A percentile compares a stretch with the other conserved stretches of the same genome.
These are phyloP conservation scores for Wickerhamomyces xylosicus DNA, from an alignment of 805 yeast genomes.

Conservation along the genomic window DNA sequence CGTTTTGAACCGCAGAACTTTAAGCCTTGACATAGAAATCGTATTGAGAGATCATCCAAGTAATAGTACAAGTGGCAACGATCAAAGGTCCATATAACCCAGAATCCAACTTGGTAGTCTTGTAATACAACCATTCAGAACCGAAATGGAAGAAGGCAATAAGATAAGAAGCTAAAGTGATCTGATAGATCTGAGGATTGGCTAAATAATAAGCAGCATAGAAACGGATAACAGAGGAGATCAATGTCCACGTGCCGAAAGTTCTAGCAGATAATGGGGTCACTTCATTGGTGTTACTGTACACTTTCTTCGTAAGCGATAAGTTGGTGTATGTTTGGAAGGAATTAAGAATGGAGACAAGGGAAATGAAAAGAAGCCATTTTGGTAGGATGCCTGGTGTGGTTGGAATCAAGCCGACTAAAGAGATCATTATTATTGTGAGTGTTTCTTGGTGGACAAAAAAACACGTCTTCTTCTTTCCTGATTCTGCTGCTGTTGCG, in stretches of 20 bases:
- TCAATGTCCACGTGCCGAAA: constrained; percentile 95
- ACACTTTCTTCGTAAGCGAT: constrained; percentile 69
- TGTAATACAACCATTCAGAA: constrained; percentile 70
- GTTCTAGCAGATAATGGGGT: constrained; percentile 81
- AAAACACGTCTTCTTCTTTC: no score
- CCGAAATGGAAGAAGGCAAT: constrained; percentile 82
- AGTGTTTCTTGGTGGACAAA: no score
- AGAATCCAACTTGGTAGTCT: constrained; percentile 74
- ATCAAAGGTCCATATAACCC: constrained; percentile 86
- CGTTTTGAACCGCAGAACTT: no score
- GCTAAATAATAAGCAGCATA: constrained; percentile 76
- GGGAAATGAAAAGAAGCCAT: constrained; percentile 73
- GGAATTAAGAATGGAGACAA: constrained; percentile 88
- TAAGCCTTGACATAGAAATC: constrained; percentile 35
- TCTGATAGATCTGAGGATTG: constrained; percentile 62
- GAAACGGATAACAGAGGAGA: constrained; percentile 74
- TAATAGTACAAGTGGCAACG: constrained; percentile 61
- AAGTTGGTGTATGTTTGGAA: constrained; percentile 79
- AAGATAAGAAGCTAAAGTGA: constrained; percentile 69
- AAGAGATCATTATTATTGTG: constrained; percentile 15
- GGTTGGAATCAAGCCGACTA: constrained; percentile 29
- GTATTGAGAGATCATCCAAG: constrained; percentile 74
- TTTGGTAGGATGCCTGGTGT: constrained; percentile 57
- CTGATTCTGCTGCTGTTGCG: no score
- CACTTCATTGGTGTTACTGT: constrained; percentile 50